Conservation (phyloP, 2,329 filamentous ascomycete species). For the Fonsecaea multimorphosa region DNA sequence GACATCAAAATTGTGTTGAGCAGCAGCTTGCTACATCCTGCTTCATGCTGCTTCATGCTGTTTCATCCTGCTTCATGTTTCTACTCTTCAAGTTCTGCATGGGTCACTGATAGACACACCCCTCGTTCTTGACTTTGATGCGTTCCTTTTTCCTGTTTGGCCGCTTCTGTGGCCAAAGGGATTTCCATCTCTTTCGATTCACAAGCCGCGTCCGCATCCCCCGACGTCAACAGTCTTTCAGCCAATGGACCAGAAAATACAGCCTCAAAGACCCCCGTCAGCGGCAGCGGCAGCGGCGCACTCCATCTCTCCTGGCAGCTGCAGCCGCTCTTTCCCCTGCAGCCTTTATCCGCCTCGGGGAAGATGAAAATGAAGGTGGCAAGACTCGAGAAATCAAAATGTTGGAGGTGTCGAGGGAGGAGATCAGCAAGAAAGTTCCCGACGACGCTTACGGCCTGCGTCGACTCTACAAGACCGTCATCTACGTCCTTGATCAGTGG, state of each 20-base stretch:
- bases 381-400: slow-evolving; percentile 84
- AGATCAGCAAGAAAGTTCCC: slow-evolving; percentile 73
- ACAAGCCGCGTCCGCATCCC: slow-evolving; percentile 40
- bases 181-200: slow-evolving; percentile 33
- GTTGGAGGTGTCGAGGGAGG: slow-evolving; percentile 79
- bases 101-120: not conserved
- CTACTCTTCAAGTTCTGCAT: slow-evolving; percentile 2
- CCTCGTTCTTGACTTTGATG: slow-evolving; percentile 45
- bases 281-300: slow-evolving; percentile 42
- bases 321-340: slow-evolving; percentile 61
- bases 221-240: slow-evolving; percentile 37
- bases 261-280: slow-evolving; percentile 40
- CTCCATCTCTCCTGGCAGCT: slow-evolving; percentile 45
- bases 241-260: slow-evolving; percentile 37
- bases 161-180: slow-evolving; percentile 57
- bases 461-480: slow-evolving; percentile 63
- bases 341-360: slow-evolving; percentile 64
- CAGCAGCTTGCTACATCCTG: not conserved
- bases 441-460: slow-evolving; percentile 66
- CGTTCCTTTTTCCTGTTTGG: slow-evolving; percentile 56
- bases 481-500: slow-evolving; percentile 69
- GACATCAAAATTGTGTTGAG: not conserved
- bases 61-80: not conserved
- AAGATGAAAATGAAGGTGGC: slow-evolving; percentile 54
- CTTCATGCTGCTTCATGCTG: not conserved